These are phyloP conservation scores for Exophiala viscosa DNA, from an alignment of 2,329 filamentous ascomycete genomes.

Conservation along the genomic window DNA sequence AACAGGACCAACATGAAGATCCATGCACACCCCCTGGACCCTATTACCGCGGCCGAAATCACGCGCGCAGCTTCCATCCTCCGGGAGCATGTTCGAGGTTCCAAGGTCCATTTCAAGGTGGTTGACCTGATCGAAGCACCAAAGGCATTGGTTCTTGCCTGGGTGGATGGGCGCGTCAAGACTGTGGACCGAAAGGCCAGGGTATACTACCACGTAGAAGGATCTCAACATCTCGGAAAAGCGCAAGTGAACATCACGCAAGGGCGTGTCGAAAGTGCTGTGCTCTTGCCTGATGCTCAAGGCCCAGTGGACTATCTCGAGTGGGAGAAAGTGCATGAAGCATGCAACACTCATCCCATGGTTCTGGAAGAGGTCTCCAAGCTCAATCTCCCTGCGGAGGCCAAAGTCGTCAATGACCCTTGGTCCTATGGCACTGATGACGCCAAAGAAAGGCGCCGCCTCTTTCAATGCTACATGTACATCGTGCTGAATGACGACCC, in stretches of 20 bases:
- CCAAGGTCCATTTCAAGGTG: background rate
- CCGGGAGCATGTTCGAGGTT: background rate
- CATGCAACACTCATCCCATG: conserved; percentile 50
- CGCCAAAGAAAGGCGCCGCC: conserved; percentile 45
- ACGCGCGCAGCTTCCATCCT: background rate
- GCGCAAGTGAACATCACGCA: background rate
- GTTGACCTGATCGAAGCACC: background rate
- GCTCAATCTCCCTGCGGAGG: conserved; percentile 53
- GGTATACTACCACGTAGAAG: background rate
- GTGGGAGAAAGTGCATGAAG: no score
- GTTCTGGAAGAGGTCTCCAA: conserved; percentile 52
- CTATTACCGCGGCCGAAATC: background rate
- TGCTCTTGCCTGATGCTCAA: background rate
- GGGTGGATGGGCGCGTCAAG: background rate
- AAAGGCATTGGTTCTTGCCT: background rate
- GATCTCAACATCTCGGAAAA: background rate
- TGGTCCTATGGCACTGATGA: conserved; percentile 57
- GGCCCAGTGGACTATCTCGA: background rate
- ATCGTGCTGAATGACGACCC: conserved; percentile 44
- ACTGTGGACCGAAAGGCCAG: background rate
- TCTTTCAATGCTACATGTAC: conserved; percentile 55
- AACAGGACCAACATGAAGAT: no score
- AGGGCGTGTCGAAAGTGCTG: background rate
- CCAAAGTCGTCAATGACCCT: conserved; percentile 49
- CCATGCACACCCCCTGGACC: background rate